Evolutionary conservation across 768 basidiomycete species (phyloP).

Genomic region (Boletus vinaceobasis): DNA sequence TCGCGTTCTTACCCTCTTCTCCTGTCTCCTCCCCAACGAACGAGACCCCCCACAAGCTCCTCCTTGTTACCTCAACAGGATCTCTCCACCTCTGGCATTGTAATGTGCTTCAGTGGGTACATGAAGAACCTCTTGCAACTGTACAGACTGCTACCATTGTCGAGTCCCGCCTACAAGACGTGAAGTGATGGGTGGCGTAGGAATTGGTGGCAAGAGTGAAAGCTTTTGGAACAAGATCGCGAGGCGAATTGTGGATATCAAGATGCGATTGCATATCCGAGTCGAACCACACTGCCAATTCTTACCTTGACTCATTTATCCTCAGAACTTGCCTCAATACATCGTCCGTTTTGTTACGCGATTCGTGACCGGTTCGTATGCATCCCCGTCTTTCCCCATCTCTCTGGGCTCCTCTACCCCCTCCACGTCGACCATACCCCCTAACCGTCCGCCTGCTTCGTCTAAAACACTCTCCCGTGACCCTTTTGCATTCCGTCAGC

Average conservation of each 20-base stretch:
- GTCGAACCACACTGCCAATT: background rate
- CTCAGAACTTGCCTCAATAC: conserved; percentile 69
- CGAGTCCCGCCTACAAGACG: conserved; percentile 62
- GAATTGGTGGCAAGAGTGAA: conserved; percentile 31
- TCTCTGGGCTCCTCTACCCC: conserved; percentile 6
- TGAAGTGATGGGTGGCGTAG: conserved; percentile 13
- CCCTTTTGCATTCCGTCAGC: conserved; percentile 81
- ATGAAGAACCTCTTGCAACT: conserved; percentile 76
- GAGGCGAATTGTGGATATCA: conserved; percentile 58
- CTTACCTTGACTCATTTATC: background rate
- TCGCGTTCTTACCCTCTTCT: conserved; percentile 48
- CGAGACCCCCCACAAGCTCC: conserved; percentile 37
- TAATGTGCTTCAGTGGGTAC: conserved; percentile 60
- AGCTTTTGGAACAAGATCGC: conserved; percentile 46
- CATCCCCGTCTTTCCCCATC: conserved; percentile 41
- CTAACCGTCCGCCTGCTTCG: conserved; percentile 26
- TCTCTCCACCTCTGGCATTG: conserved; percentile 73
- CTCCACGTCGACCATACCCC: conserved; percentile 18
- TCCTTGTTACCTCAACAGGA: conserved; percentile 72
- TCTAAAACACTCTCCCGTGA: conserved; percentile 56
- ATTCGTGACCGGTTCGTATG: conserved; percentile 68
- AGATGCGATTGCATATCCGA: conserved; percentile 36
- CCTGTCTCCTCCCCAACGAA: conserved; percentile 33
- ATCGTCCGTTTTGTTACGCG: conserved; percentile 62
- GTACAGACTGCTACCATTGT: conserved; percentile 66